Conservation (phyloP, 306 rosid species). For the Prosopis cineraria region DNA sequence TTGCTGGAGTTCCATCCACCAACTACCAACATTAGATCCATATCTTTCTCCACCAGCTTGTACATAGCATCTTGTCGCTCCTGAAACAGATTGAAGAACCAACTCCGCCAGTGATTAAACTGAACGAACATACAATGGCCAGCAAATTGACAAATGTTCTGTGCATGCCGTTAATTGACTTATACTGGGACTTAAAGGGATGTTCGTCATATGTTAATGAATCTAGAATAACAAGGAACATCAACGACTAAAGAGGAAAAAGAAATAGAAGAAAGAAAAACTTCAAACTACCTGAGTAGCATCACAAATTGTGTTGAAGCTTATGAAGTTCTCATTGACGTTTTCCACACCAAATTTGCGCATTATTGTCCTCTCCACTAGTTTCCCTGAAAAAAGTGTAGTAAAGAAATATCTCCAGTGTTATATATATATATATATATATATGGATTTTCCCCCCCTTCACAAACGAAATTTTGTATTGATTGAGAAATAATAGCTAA, state of each 20-base stretch:
- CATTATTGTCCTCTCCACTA: slow-evolving; percentile 87
- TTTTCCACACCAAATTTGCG: slow-evolving; percentile 81
- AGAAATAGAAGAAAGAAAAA: not conserved
- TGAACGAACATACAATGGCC: not conserved
- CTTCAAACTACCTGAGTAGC: slow-evolving; percentile 77
- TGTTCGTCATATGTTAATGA: slow-evolving; percentile 1
- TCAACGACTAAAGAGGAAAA: slow-evolving; percentile 13
- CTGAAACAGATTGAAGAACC: slow-evolving; percentile 42
- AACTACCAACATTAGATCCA: slow-evolving; percentile 85
- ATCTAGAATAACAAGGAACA: slow-evolving; percentile 22
- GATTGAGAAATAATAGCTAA: slow-evolving; percentile 36
- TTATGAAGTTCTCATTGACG: slow-evolving; percentile 74
- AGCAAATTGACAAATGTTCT: not conserved
- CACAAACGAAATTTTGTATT: not conserved
- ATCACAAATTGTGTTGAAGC: slow-evolving; percentile 98
- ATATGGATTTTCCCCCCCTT: too few relatives aligned
- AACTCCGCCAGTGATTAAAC: slow-evolving; percentile 18
- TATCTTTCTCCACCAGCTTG: slow-evolving; percentile 79
- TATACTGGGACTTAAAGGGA: not conserved
- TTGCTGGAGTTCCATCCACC: slow-evolving; percentile 99
- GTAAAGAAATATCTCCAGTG: slow-evolving; percentile 29
- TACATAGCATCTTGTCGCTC: slow-evolving; percentile 99
- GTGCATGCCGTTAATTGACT: not conserved
- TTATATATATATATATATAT: too few relatives aligned
- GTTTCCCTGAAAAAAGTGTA: slow-evolving; percentile 63